Evolutionary conservation across 1,284 basidiomycete species (phyloP), one percentile per base, ranked within the genome.

Genomic region (Pseudozyma flocculosa): DNA sequence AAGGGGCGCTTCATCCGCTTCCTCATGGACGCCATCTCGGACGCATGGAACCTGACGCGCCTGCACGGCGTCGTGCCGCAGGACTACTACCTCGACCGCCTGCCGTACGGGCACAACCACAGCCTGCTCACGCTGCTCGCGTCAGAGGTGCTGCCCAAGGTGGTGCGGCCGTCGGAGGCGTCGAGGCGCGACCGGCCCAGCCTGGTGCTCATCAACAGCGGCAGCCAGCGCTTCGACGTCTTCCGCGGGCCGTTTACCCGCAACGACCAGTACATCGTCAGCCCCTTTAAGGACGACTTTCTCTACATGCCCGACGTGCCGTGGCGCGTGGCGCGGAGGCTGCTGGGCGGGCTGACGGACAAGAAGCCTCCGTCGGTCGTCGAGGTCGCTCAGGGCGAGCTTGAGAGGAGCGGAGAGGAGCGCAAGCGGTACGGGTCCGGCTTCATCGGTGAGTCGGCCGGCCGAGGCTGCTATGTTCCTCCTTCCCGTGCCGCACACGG

Each of bases 261-360:
- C 24, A 76, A 77, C 47, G 75, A 77, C 45, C 68, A 75, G 52
- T 70, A 75, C 70, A 71, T 75, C 23, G 71, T 73, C 8, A 67
- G 57, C 19, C 73, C 73, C 2, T 76, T 75, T 50, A 68, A 58
- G 32, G 74, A 75, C 43, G 49, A 48, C 11, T 77, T 77, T 40
- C 50, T 77, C 39, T 73, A 68, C 60, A 48, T 77, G 40, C 37
- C 50, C 2, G 61, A 73, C 42, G 75, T 77, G 5, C 63, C 65
- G 3, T 76, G 61, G 62, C 46, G 61, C 21, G 43, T 68, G 15
- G 75, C 75, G 4, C 48, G 48, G 41, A 54, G 59, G 8, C 47
- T 77, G 15, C 43, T 74, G 2, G 19, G 47, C 32, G 55, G 50
- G 2, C 60, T 77, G 26, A 51, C 43, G 19, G 54, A 53, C 9